Percentiles rank a stretch among this genome's conserved stretches.
Evolutionary conservation across 306 rosid genomes (phyloP).

Genomic region (Citrullus mucosospermus): DNA sequence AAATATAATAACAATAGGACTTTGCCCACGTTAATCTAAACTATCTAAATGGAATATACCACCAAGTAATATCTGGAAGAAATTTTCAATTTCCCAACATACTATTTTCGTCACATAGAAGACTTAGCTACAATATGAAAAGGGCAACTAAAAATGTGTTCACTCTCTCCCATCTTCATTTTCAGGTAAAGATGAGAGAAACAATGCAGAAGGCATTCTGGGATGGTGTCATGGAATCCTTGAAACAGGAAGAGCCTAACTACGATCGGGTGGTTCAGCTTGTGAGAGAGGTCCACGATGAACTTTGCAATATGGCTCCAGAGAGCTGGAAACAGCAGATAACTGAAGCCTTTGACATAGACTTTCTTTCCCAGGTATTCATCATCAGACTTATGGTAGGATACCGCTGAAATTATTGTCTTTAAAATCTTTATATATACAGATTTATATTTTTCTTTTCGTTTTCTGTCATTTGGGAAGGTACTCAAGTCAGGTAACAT

Average conservation of each 20-base stretch:
- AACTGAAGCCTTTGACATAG: slow-evolving; percentile 58
- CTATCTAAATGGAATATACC: background rate
- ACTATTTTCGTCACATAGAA: background rate
- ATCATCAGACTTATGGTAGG: background rate
- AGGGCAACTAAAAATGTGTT: background rate
- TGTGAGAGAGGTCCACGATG: slow-evolving; percentile 77
- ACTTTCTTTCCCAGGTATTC: slow-evolving; percentile 65
- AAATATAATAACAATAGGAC: background rate
- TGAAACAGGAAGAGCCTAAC: slow-evolving; percentile 54
- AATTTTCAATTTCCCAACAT: background rate
- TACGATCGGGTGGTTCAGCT: slow-evolving; percentile 61
- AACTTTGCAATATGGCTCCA: slow-evolving; percentile 77
- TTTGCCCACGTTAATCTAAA: background rate
- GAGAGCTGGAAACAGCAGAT: slow-evolving; percentile 70
- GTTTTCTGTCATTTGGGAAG: slow-evolving; percentile 26
- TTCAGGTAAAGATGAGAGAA: slow-evolving; percentile 55
- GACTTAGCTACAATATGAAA: background rate
- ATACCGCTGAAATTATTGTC: background rate
- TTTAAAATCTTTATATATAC: background rate
- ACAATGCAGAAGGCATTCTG: slow-evolving; percentile 88
- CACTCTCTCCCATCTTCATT: background rate
- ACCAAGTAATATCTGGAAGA: background rate
- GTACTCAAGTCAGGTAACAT: slow-evolving; percentile 62
- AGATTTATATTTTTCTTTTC: slow-evolving; percentile 4
- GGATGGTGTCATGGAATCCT: slow-evolving; percentile 74